Evolutionary conservation across 176 grass and related monocot genomes (phyloP), one percentile per base, ranked within the genome.

Genomic region (Triticum monococcum): DNA sequence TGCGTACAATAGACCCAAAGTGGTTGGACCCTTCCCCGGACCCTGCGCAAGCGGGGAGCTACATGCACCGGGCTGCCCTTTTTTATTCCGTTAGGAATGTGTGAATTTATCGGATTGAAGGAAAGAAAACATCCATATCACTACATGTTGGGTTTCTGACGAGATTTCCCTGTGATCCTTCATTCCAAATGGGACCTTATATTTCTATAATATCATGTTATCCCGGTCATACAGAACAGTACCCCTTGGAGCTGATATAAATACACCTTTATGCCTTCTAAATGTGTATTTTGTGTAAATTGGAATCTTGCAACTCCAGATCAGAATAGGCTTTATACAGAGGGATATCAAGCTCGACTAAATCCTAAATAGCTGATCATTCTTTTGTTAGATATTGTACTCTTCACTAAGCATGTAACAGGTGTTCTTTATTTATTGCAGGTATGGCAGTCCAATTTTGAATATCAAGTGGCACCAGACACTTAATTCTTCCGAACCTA

Each of bases 391-490:
- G 66, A 83, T 56, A 45, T 38, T 45, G 25, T 56, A 57, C 74
- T 68, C 72, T 73, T 43, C 12, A 3, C 52, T 72, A n/a, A 69
- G 20, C 36, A 32, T 79, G 31, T 81, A 68, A 26, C 56, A 13
- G 5, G 17, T 50, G 3, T 83, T 77, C 1, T 79, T 79, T 9
- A 85, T 87, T 54, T 77, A 14, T 87, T 90, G 32, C 86, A 98
- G 96, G 91, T 98, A 95, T 80, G 91, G 90, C 63, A 92, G 91
- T 66, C 86, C 89, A 54, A 98, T 98, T 89, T 89, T 95, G 36
- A 94, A 85, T 79, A 95, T 98, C 69, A 93, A 95, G 86, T 98
- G 96, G 96, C 96, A 98, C 48, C 88, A 94, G 63, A 91, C 93
- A 43, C 91, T 94, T 86, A 98, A 98, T 88, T 92, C 90, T 75